A percentile compares a stretch with the other conserved stretches of the same genome.
phyloP scores from a whole-genome alignment of 306 rosid species.

The Hylodesmum podocarpum region DNA sequence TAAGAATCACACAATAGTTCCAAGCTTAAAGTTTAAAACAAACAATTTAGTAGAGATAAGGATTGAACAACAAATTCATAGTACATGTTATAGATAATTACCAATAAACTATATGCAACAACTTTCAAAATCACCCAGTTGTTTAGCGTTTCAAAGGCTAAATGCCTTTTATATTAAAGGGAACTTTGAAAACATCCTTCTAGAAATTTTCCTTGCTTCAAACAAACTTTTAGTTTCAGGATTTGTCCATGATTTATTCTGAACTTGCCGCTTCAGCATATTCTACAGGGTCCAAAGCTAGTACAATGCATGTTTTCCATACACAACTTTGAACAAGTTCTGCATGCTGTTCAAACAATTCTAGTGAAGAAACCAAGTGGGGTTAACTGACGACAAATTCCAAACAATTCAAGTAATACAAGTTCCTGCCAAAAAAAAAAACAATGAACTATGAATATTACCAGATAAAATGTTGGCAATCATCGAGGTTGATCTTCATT shows the following conservation, averaged over 20 bases:
- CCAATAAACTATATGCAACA: conserved; percentile 14
- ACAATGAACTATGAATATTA: conserved; percentile 40
- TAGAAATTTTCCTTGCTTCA: not conserved
- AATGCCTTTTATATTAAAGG: conserved; percentile 8
- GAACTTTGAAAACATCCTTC: not conserved
- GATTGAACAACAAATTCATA: not conserved
- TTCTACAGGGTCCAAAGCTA: conserved; percentile 15
- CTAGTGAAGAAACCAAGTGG: conserved; percentile 43
- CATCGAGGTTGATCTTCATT: conserved; percentile 58
- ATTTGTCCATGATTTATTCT: conserved; percentile 30
- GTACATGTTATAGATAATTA: not conserved
- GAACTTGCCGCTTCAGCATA: conserved; percentile 27
- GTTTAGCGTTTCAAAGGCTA: conserved; percentile 19
- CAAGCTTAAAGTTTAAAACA: conserved; percentile 6
- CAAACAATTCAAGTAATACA: conserved; percentile 34
- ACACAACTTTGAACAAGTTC: conserved; percentile 24
- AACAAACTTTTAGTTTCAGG: conserved; percentile 16
- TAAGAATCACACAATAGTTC: conserved; percentile 3
- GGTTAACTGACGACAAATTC: conserved; percentile 37
- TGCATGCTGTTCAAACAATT: conserved; percentile 42
- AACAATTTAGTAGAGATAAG: not conserved
- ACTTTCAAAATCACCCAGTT: conserved; percentile 28
- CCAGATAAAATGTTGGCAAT: conserved; percentile 39
- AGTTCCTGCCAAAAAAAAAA: conserved; percentile 27
- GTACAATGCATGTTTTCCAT: conserved; percentile 25